Evolutionary conservation across 441 rosid species (phyloP).

Genomic region (Codiaeum variegatum): DNA sequence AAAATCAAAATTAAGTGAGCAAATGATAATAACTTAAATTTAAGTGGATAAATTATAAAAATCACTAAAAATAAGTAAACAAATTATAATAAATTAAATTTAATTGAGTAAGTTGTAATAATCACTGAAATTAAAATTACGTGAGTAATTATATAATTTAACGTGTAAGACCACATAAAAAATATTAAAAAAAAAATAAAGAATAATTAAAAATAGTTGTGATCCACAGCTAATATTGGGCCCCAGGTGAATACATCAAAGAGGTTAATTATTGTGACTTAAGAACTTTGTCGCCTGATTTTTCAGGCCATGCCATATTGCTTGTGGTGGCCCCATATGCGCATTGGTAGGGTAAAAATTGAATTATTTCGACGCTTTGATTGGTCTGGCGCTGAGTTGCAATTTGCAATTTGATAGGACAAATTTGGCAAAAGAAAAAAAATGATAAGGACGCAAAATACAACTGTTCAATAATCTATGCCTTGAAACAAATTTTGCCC

Average conservation of each 20-base stretch:
- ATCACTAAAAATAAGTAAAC: no score
- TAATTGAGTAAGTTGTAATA: no score
- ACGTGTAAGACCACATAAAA: not conserved
- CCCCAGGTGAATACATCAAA: not conserved
- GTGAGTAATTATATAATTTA: no score
- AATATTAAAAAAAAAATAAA: not conserved
- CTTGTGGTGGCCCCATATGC: not conserved
- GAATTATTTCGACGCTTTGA: not conserved
- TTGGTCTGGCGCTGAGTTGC: not conserved
- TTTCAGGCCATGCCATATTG: not conserved
- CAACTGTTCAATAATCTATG: not conserved
- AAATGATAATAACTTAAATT: no score
- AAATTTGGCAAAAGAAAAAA: no score
- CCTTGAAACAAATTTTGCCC: not conserved
- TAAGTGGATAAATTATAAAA: no score
- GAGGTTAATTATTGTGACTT: not conserved
- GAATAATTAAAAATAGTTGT: not conserved
- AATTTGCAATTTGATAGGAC: not conserved
- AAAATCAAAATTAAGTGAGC: no score
- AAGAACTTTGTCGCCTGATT: not conserved
- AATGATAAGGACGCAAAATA: not conserved
- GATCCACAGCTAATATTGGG: constrained; percentile 4
- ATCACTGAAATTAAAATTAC: no score
- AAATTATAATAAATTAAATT: no score
- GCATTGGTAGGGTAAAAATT: not conserved